Evolutionary conservation across 208 protist genomes (phyloP), one percentile per base, ranked within the genome.

Genomic region (Acanthamoeba royreba): DNA sequence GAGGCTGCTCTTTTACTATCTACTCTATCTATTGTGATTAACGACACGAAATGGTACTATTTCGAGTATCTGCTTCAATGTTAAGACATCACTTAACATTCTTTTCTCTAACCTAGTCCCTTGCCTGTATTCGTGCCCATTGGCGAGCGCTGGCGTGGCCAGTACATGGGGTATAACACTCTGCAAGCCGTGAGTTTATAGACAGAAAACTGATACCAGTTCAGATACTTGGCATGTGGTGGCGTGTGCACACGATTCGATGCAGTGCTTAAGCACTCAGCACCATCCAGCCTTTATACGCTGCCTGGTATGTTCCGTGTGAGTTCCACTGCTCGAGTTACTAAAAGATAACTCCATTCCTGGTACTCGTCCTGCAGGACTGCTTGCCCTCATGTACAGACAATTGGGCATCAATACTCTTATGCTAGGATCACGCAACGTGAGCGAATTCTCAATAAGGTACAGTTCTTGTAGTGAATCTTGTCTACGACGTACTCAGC

Each of bases 11-110:
- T 53, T n/a, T 19, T 83, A 31, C 72, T 83, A 15, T 53, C 42
- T 19, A 31, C 72, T 42, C 38, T 83, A 9, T 45, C 72, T 31
- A 83, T 83, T 2, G 72, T 52, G 7, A 47, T 83, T 42, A 45
- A 83, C 38, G 72, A 83, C 13, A 83, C 72, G n/a, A 45, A 83
- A 31, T 83, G 72, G 72, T 83, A 83, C 43, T n/a, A n/a, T n/a
- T n/a, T n/a, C n/a, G n/a, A n/a, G n/a, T n/a, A n/a, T n/a, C n/a
- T n/a, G n/a, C n/a, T n/a, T n/a, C n/a, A n/a, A n/a, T n/a, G 72
- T 74, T 40, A 13, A 74, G 9, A 38, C 63, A 74, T n/a, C n/a
- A n/a, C n/a, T n/a, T n/a, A n/a, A n/a, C n/a, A n/a, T n/a, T n/a
- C n/a, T n/a, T n/a, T n/a, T n/a, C n/a, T n/a, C n/a, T n/a, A n/a